phyloP scores from a whole-genome alignment of 495 filamentous ascomycete species.

The Penicillium robsamsonii region DNA sequence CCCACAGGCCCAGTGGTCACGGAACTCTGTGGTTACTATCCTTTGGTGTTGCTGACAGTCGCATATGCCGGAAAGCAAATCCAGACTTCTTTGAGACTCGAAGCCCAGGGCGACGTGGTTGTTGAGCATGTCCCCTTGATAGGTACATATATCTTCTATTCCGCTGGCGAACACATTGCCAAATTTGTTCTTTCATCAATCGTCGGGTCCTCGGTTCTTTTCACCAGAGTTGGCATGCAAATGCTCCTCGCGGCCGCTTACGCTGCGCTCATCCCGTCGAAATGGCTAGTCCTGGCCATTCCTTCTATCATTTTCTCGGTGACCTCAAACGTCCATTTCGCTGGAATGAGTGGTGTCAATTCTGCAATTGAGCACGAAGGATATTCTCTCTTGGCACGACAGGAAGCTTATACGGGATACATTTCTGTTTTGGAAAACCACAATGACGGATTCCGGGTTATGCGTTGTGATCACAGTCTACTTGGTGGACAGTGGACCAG shows the following conservation, averaged over 20 bases:
- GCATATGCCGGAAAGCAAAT: slow-evolving; percentile 62
- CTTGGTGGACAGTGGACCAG: slow-evolving; percentile 87
- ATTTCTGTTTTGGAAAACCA: slow-evolving; percentile 80
- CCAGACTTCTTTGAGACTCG: slow-evolving; percentile 57
- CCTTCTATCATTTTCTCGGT: slow-evolving; percentile 70
- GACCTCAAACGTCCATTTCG: slow-evolving; percentile 68
- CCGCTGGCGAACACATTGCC: slow-evolving; percentile 51
- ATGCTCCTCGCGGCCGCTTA: slow-evolving; percentile 61
- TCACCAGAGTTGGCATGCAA: slow-evolving; percentile 71
- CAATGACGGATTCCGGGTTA: slow-evolving; percentile 67
- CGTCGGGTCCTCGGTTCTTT: slow-evolving; percentile 59
- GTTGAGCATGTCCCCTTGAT: slow-evolving; percentile 59
- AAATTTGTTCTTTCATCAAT: slow-evolving; percentile 49
- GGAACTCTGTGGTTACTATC: slow-evolving; percentile 67
- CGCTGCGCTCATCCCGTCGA: slow-evolving; percentile 63
- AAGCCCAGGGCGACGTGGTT: slow-evolving; percentile 50
- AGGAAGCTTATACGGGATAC: slow-evolving; percentile 86
- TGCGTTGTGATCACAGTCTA: slow-evolving; percentile 92
- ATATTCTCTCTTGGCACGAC: slow-evolving; percentile 66
- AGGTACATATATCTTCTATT: slow-evolving; percentile 63
- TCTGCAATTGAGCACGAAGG: slow-evolving; percentile 51
- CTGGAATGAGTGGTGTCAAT: slow-evolving; percentile 59
- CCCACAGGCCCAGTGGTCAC: slow-evolving; percentile 71
- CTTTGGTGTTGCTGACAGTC: slow-evolving; percentile 65
- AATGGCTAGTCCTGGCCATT: slow-evolving; percentile 58